Percentiles rank a stretch among this genome's conserved stretches.
These are phyloP conservation scores for Ciborinia camelliae DNA, from an alignment of 2,329 filamentous ascomycete species.

Conservation along the genomic window DNA sequence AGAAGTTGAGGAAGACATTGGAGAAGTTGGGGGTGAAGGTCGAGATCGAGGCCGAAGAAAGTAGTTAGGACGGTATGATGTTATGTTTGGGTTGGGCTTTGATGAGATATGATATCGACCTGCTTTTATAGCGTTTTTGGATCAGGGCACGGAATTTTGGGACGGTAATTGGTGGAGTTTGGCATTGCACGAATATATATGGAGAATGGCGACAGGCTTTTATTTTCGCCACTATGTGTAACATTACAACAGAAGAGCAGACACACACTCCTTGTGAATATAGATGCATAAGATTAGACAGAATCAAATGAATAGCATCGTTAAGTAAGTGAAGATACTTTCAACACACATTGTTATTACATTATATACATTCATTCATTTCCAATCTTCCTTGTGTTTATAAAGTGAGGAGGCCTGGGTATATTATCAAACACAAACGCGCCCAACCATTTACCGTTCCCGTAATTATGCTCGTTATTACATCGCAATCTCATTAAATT, in stretches of 20 bases:
- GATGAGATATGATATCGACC: neutral
- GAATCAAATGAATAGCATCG: neutral
- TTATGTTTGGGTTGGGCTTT: neutral
- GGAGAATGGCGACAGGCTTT: neutral
- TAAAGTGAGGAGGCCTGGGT: neutral
- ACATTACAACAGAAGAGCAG: neutral
- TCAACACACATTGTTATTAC: neutral
- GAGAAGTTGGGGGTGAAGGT: conserved; percentile 5
- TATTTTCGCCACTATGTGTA: neutral
- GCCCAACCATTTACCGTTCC: neutral
- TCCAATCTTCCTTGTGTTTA: neutral
- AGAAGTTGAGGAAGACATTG: conserved; percentile 18
- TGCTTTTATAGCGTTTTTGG: neutral
- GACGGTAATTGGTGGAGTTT: neutral
- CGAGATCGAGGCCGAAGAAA: neutral
- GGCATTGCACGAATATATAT: neutral
- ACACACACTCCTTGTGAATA: neutral
- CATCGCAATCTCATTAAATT: neutral
- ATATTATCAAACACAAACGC: neutral
- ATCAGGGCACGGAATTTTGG: neutral
- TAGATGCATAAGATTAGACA: neutral
- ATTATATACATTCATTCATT: neutral
- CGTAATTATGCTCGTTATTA: neutral
- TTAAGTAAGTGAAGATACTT: neutral
- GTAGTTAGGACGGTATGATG: neutral